Evolutionary conservation across 2,329 filamentous ascomycete species (phyloP).

Genomic region (Diaporthe helianthi): DNA sequence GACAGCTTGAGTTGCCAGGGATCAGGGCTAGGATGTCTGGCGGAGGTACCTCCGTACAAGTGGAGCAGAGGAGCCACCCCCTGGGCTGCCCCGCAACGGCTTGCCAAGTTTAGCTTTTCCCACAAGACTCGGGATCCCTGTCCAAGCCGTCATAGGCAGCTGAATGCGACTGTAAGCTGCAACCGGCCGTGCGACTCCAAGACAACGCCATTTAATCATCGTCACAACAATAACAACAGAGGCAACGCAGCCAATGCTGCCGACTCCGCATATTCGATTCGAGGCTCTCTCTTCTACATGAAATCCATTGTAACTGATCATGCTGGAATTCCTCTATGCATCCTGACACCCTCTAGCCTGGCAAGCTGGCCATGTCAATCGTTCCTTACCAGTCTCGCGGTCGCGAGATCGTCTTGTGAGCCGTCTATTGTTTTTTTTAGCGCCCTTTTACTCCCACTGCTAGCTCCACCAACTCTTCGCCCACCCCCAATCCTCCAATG

Average conservation of each 20-base stretch:
- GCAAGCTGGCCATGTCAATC: constrained; percentile 61
- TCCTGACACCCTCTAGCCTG: constrained; percentile 32
- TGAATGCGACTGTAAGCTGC: constrained; percentile 23
- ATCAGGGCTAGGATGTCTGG: not conserved
- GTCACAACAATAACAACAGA: constrained; percentile 19
- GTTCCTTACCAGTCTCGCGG: constrained; percentile 79
- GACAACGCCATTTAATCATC: constrained; percentile 16
- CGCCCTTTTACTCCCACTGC: constrained; percentile 1
- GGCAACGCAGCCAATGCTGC: not conserved
- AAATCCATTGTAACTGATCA: not conserved
- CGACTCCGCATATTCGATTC: not conserved
- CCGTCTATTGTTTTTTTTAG: constrained; percentile 40
- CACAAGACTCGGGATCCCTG: constrained; percentile 19
- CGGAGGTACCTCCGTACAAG: not conserved
- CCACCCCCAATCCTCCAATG: not conserved
- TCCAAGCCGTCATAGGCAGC: not conserved
- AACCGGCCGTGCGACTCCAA: constrained; percentile 25
- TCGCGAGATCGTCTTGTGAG: constrained; percentile 82
- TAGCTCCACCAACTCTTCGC: not conserved
- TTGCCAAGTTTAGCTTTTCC: not conserved
- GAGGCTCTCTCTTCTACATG: not conserved
- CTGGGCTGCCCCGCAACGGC: not conserved
- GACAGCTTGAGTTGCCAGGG: not conserved
- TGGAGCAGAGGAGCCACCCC: not conserved
- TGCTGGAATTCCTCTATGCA: constrained; percentile 20